These are phyloP conservation scores for Wickerhamiella occidentalis DNA, from an alignment of 805 yeast genomes.

Conservation along the genomic window DNA sequence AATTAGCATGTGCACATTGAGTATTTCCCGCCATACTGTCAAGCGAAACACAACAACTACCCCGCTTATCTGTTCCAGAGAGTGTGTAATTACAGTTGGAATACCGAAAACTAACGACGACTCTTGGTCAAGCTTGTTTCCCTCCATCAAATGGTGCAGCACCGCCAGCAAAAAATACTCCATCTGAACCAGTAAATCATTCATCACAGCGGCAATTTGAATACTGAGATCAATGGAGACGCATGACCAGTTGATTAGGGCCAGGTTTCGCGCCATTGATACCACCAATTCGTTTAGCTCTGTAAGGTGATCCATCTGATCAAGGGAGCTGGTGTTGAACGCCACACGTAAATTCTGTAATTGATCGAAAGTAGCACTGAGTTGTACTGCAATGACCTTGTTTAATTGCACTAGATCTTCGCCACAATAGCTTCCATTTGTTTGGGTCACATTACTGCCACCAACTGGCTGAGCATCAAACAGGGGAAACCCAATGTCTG, in stretches of 20 bases:
- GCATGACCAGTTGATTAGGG: not conserved
- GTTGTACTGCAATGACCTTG: not conserved
- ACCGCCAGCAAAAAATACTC: not conserved
- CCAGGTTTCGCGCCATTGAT: not conserved
- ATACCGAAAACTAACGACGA: not conserved
- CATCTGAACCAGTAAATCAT: not conserved
- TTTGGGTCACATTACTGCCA: not conserved
- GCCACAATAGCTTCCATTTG: not conserved
- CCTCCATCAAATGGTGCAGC: not conserved
- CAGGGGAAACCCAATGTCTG: not conserved
- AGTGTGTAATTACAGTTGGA: not conserved
- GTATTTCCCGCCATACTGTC: not conserved
- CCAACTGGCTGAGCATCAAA: not conserved
- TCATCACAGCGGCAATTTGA: not conserved
- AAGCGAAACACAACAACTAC: not conserved
- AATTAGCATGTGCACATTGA: not conserved
- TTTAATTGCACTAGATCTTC: not conserved
- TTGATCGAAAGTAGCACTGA: not conserved
- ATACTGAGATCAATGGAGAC: not conserved
- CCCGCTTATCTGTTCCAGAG: not conserved
- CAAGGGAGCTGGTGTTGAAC: not conserved
- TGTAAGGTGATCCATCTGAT: not conserved
- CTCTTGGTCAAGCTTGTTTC: not conserved
- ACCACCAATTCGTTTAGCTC: not conserved
- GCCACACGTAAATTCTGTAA: not conserved